Conservation (phyloP, 495 filamentous ascomycete genomes). For the Baudoinia panamericana region DNA sequence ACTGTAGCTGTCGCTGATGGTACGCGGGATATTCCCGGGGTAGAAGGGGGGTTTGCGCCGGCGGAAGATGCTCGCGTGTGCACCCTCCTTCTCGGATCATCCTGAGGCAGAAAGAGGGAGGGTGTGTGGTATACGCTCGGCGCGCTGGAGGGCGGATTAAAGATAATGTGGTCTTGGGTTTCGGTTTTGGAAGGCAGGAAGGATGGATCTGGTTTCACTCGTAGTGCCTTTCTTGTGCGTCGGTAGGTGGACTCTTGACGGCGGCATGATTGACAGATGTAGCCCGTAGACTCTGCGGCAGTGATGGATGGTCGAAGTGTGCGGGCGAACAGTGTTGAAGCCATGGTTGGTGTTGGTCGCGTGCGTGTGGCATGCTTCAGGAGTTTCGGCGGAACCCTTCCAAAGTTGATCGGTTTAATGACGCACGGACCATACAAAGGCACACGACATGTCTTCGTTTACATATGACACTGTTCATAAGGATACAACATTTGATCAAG, state of each 20-base stretch:
- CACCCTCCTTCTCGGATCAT: conserved; percentile 57
- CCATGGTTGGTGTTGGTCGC: no score
- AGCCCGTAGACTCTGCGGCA: conserved; percentile 3
- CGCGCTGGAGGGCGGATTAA: conserved; percentile 82
- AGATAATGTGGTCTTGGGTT: conserved; percentile 59
- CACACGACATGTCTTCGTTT: no score
- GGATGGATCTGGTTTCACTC: conserved; percentile 58
- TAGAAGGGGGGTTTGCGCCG: conserved; percentile 6
- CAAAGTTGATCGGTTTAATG: no score
- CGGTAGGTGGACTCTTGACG: conserved; percentile 57
- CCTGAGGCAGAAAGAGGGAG: conserved; percentile 69
- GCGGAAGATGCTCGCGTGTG: conserved; percentile 26
- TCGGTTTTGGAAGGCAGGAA: conserved; percentile 37
- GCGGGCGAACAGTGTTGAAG: background rate
- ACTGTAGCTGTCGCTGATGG: conserved; percentile 1
- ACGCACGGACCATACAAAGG: no score
- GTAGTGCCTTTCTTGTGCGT: conserved; percentile 58
- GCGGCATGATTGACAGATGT: conserved; percentile 18
- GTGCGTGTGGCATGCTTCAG: no score
- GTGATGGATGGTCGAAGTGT: conserved; percentile 3
- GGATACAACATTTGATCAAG: no score
- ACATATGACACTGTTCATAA: no score
- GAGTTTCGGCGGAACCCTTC: no score
- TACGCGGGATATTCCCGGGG: background rate
- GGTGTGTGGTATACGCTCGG: conserved; percentile 79